phyloP scores from a whole-genome alignment of 495 filamentous ascomycete species.

The Daldinia loculata region DNA sequence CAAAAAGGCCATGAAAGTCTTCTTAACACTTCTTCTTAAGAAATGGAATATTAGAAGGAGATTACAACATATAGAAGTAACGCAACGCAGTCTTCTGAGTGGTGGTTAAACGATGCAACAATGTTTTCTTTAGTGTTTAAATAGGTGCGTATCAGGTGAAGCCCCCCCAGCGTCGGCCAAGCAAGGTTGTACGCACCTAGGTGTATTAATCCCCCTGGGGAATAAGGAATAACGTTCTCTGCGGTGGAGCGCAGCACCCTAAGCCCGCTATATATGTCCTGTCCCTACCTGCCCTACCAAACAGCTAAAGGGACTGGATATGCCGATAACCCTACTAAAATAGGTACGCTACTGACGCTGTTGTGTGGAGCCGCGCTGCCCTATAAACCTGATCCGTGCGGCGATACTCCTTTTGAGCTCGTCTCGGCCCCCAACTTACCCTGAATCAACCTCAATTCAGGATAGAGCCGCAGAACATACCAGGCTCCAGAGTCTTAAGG shows the following conservation, averaged over 20 bases:
- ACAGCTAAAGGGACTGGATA: conserved; percentile 9
- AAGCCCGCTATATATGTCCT: neutral
- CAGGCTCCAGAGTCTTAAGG: conserved; percentile 37
- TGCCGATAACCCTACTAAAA: conserved; percentile 2
- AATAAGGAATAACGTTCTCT: conserved; percentile 9
- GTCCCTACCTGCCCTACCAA: neutral
- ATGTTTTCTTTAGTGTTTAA: neutral
- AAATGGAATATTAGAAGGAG: conserved; percentile 16
- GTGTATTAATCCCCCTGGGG: neutral
- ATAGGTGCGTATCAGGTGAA: neutral
- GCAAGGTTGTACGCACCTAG: too few species aligned
- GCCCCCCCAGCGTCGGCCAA: too few species aligned
- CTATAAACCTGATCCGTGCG: conserved; percentile 33
- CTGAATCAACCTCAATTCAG: conserved; percentile 43
- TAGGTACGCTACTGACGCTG: neutral
- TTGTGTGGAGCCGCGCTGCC: conserved; percentile 37
- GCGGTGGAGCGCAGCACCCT: neutral
- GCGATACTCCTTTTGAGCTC: conserved; percentile 3
- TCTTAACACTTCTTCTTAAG: neutral
- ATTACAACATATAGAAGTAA: conserved; percentile 13
- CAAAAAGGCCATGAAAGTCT: neutral
- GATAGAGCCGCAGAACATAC: conserved; percentile 41
- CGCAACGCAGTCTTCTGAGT: conserved; percentile 22
- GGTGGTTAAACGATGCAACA: conserved; percentile 39
- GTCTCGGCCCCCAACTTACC: conserved; percentile 32